Evolutionary conservation across 805 yeast species (phyloP), one percentile per base, ranked within the genome.

Genomic region (Ogataea pignaliae): DNA sequence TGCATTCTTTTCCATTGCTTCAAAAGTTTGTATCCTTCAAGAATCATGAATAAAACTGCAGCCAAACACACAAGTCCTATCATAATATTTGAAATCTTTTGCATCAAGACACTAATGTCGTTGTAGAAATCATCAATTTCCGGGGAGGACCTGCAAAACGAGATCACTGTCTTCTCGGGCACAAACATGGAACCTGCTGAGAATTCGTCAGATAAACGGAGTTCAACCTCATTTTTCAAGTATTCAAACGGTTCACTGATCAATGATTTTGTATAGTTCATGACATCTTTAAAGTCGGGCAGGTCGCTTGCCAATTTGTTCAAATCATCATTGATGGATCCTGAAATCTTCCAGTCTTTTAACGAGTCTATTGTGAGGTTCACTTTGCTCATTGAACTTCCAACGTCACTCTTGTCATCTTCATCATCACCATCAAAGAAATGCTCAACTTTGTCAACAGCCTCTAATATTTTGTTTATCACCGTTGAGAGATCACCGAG

Each of bases 241-340:
- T 56, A 46, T 1, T 71, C 70, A 55, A 88, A 86, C 0, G 97
- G 97, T 2, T 52, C 56, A 3, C 73, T 64, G 9, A 91, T 72
- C 34, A 81, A 52, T 0, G 57, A 44, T 36, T 78, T 71, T 0
- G 93, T 80, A 16, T 73, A 72, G 46, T 80, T 76, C 55, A 80
- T 75, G 3, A 88, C 81, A 8, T 73, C 71, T 2, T 75, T 77
- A 59, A 88, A 88, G 47, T 78, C 75, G 0, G 95, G 95, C 0
- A 85, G 65, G 2, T 76, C 68, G 0, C 66, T 63, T 16, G 75
- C 66, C 35, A 89, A 61, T 0, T 56, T 50, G 3, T 76, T 75
- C 14, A 93, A 68, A 28, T 80, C 76, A 1, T 61, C 59, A 50
- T 86, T 76, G 35, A 90, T 80, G 0, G 80, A 64, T 0, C 78